Base-by-base conservation (phyloP, 176 grass and related monocot species). In the Chloris gayana region DNA sequence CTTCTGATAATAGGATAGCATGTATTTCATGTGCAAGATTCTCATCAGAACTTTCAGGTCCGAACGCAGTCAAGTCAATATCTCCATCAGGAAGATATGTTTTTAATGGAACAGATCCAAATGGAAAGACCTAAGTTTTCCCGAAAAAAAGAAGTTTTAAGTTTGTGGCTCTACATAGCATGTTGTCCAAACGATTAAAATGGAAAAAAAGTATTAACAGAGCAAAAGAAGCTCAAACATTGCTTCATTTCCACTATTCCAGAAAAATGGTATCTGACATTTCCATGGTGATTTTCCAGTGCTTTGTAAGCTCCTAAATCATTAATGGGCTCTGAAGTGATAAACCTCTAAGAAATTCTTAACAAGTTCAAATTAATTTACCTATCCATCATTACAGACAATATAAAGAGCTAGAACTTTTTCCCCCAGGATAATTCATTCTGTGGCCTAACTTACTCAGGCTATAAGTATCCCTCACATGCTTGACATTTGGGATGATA, bases 31-130 rank as follows among this genome's bases (percentile, higher is more conserved):
- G 88, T 82, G 90, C 92, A 74, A 98, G 69, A 29, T 62, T 80
- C 50, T 98, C 89, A 78, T 98, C 90, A 54, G 86, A 89, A 65
- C 32, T 88, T 2, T 79, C 73, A 14, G 83, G 5, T 26, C 83
- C 84, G 57, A 95, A 74, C 64, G 82, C 72, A 63, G 90, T 95
- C 71, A 98, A 78, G 64, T 98, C 95, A 34, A 98, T 95, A 79
- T 98, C 95, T 77, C 95, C 95, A 73, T 94, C 95, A 85, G 95
- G 95, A 80, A 98, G 92, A 87, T 98, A 98, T 1, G 95, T 94
- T 85, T 98, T 98, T 67, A 98, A 51, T 47, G 95, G 92, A 76
- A 94, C 89, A 34, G 92, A 98, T 70, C 95, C 95, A 67, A 92
- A 94, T 63, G 89, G 89, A 74, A 87, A 94, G 30, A 94, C 88